Conservation (phyloP, 73 alveolate species). For the Urostyla sp. region DNA sequence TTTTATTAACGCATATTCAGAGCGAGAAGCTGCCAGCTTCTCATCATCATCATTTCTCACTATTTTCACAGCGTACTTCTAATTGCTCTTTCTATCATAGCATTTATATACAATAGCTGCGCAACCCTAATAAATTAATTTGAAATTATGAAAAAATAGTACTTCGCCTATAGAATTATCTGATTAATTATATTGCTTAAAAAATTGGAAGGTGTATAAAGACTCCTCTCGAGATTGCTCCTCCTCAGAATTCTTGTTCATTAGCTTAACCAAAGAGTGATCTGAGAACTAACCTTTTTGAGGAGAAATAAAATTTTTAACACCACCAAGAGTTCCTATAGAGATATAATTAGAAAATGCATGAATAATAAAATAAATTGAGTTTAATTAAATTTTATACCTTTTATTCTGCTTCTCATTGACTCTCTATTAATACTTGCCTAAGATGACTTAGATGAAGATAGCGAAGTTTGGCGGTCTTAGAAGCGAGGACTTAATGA, state of each 20-base stretch:
- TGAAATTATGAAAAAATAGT: neutral
- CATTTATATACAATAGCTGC: slow-evolving; percentile 7
- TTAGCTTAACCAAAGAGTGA: neutral
- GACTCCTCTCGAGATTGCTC: neutral
- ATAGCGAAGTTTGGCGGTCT: too few species aligned
- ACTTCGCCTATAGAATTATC: neutral
- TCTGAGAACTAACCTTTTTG: neutral
- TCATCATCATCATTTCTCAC: slow-evolving; percentile 51
- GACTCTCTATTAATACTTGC: neutral
- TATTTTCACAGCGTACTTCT: slow-evolving; percentile 35
- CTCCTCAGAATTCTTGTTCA: neutral
- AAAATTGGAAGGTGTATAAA: neutral
- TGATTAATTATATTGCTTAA: neutral
- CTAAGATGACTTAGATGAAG: neutral
- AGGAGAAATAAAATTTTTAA: too few species aligned
- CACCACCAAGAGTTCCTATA: neutral
- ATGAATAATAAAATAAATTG: neutral
- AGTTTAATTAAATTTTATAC: neutral
- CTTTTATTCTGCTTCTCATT: slow-evolving; percentile 4
- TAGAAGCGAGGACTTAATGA: too few species aligned
- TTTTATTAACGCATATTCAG: slow-evolving; percentile 30
- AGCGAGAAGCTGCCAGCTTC: slow-evolving; percentile 21
- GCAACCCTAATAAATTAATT: neutral
- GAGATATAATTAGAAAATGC: too few species aligned
- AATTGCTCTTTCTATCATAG: neutral